These are phyloP conservation scores for Neckera pumila DNA, from an alignment of 225 moss, liverwort and hornwort genomes.

Conservation along the genomic window DNA sequence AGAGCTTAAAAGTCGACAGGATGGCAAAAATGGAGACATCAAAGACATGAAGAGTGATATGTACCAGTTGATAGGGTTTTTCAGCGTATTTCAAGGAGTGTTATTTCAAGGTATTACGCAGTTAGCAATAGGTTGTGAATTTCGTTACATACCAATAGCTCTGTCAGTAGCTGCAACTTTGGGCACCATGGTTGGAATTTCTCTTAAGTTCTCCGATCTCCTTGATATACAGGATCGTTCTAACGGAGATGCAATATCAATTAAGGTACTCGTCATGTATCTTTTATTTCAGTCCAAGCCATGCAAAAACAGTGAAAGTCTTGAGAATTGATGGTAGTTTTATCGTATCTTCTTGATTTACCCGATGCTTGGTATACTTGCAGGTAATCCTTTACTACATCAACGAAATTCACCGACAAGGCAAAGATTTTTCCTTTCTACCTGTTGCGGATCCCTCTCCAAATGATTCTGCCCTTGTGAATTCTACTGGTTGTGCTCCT, in stretches of 20 bases:
- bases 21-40: not conserved
- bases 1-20: not conserved
- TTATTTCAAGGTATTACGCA: not conserved
- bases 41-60: not conserved
- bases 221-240: not conserved
- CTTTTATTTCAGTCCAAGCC: not conserved
- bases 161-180: not conserved
- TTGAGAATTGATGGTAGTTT: not conserved
- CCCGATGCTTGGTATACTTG: not conserved
- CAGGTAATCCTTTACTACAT: not conserved
- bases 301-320: not conserved
- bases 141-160: not conserved
- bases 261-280: not conserved
- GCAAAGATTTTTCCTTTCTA: not conserved
- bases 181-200: not conserved
- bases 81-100: constrained; percentile 4
- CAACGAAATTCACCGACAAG: not conserved
- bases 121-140: not conserved
- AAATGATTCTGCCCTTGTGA: not conserved
- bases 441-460: not conserved
- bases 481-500: not conserved
- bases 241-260: not conserved
- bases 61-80: not conserved
- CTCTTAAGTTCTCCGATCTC: not conserved
- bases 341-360: not conserved